Evolutionary conservation across 768 basidiomycete species (phyloP).

Genomic region (Paxillus ammoniavirescens): DNA sequence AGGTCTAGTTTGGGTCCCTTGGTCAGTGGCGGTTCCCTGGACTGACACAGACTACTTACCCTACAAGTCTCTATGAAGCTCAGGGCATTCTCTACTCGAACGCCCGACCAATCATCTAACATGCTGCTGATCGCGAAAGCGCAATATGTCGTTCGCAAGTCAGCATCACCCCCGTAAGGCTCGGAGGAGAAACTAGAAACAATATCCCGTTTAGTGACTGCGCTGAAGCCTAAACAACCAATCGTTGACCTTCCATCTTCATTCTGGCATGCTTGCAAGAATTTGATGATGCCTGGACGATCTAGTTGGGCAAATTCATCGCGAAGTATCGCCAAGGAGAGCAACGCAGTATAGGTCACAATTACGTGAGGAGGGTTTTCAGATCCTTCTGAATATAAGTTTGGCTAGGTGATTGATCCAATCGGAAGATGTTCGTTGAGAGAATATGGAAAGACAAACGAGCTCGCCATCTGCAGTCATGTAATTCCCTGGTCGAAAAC

Average conservation of each 20-base stretch:
- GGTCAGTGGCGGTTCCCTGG: not conserved
- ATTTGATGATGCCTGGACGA: constrained; percentile 58
- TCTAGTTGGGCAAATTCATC: constrained; percentile 79
- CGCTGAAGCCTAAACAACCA: constrained; percentile 9
- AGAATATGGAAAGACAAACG: constrained; percentile 5
- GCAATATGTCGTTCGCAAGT: constrained; percentile 83
- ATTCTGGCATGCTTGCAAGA: constrained; percentile 72
- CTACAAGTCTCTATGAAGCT: constrained; percentile 68
- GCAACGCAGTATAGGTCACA: constrained; percentile 89
- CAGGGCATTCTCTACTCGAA: constrained; percentile 61
- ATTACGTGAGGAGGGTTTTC: constrained; percentile 81
- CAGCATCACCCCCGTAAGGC: constrained; percentile 68
- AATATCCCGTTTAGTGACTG: constrained; percentile 1
- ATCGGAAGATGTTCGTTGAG: constrained; percentile 5
- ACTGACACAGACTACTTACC: constrained; percentile 40
- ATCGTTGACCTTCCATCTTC: constrained; percentile 73
- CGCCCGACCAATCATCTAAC: constrained; percentile 75
- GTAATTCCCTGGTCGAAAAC: constrained; percentile 75
- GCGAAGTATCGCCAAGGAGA: constrained; percentile 81
- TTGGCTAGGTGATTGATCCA: constrained; percentile 21
- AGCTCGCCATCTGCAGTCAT: constrained; percentile 44
- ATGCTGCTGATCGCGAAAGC: constrained; percentile 82
- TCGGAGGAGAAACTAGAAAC: constrained; percentile 64
- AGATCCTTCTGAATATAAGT: constrained; percentile 38
- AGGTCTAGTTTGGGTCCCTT: constrained; percentile 51